phyloP scores from a whole-genome alignment of 257 asterid genomes.

The Solanum chiquidenum region DNA sequence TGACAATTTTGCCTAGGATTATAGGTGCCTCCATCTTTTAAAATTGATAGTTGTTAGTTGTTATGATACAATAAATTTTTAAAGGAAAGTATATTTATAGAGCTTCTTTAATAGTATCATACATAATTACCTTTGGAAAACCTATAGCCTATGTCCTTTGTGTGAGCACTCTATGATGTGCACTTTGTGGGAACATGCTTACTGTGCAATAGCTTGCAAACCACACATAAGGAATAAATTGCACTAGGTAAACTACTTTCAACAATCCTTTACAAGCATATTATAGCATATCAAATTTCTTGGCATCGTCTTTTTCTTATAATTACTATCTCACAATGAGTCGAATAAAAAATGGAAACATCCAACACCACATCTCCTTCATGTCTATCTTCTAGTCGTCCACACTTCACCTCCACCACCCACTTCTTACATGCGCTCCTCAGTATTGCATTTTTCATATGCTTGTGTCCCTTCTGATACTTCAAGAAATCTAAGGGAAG shows the following conservation, averaged over 20 bases:
- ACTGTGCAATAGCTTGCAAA: too few species aligned
- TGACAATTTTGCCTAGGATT: neutral
- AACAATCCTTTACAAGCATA: too few species aligned
- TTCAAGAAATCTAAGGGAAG: neutral
- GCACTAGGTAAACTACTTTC: too few species aligned
- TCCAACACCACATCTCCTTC: neutral
- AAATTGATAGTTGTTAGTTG: neutral
- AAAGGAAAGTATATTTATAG: neutral
- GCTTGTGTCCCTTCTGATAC: neutral
- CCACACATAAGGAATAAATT: too few species aligned
- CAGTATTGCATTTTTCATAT: neutral
- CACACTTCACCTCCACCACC: neutral
- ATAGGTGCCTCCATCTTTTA: neutral
- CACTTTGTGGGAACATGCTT: too few species aligned
- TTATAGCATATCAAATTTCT: neutral
- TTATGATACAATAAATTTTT: neutral
- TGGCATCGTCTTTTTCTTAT: neutral
- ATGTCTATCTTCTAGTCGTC: neutral
- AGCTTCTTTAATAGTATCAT: neutral
- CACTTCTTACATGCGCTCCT: neutral
- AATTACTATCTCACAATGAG: neutral
- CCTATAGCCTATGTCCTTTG: too few species aligned
- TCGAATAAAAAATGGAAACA: neutral
- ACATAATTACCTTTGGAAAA: neutral
- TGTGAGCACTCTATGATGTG: too few species aligned